Evolutionary conservation across 495 filamentous ascomycete species (phyloP), one percentile per base, ranked within the genome.

Genomic region (Neurospora tetrasperma): DNA sequence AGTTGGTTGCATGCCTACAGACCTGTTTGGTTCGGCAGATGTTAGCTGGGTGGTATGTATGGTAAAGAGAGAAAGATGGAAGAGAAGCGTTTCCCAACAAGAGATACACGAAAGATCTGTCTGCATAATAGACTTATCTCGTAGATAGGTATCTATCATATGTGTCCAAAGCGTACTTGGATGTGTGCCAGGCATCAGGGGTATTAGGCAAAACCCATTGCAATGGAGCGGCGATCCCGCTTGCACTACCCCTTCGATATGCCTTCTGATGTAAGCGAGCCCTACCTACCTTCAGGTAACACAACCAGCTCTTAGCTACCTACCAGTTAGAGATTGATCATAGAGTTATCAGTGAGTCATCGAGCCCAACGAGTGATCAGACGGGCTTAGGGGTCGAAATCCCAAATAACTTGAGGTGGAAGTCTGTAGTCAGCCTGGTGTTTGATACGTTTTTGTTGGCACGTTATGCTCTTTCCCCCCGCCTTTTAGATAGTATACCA

Each of bases 181-280:
- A 2, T 1, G 48, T 16, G 2, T 31, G 54, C 54, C 23, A 31
- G 23, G 27, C 16, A 1, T 4, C 10, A 40, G 48, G 20, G 42
- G 5, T 39, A 75, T 75, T 76, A 74, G 75, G 73, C 75, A 75
- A 75, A 75, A 76, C 41, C 42, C 1, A 27, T 27, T 27, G 27
- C 5, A 42, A n/a, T 54, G 48, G 35, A 12, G 35, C 3, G 16
- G 10, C 14, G 8, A 39, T n/a, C 44, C 35, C 69, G 42, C 42
- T 42, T 5, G 27, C 39, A 11, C 23, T 1, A 11, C 69, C 35
- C 0, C 16, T 41, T 16, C 11, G 10, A 48, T 71, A 71, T 48
- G 54, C 54, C 23, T 62, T 16, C 23, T 31, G 12, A 31, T 31
- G 5, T 16, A 31, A 31, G 54, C 42, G 43, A 41, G 42, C 6